These are phyloP conservation scores for Trametes polyzona DNA, from an alignment of 1,284 basidiomycete genomes.

Conservation along the genomic window DNA sequence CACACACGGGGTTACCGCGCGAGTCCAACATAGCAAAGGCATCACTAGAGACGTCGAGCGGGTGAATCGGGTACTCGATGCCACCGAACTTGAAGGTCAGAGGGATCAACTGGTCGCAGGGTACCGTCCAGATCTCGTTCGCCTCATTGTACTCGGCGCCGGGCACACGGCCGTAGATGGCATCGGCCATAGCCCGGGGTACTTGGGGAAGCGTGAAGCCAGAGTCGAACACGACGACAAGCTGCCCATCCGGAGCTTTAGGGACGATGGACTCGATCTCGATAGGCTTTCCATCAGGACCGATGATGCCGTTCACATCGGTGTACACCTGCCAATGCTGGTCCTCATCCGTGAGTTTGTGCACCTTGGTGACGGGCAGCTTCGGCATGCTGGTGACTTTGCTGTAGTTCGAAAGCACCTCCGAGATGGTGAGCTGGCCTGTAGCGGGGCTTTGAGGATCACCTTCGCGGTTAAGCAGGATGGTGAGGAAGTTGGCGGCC, in stretches of 20 bases:
- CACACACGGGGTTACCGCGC: slow-evolving; percentile 64
- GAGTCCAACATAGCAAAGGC: slow-evolving; percentile 60
- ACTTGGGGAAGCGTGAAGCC: slow-evolving; percentile 75
- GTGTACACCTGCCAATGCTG: slow-evolving; percentile 81
- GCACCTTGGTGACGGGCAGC: slow-evolving; percentile 67
- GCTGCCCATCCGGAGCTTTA: slow-evolving; percentile 35
- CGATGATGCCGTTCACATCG: slow-evolving; percentile 66
- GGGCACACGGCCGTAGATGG: slow-evolving; percentile 78
- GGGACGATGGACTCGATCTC: slow-evolving; percentile 67
- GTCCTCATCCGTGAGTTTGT: slow-evolving; percentile 54
- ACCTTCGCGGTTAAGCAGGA: slow-evolving; percentile 65
- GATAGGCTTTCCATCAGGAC: slow-evolving; percentile 71
- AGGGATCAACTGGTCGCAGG: slow-evolving; percentile 73
- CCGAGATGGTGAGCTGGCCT: slow-evolving; percentile 63
- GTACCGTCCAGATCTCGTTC: slow-evolving; percentile 69
- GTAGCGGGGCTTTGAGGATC: slow-evolving; percentile 47
- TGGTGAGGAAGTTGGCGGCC: slow-evolving; percentile 65
- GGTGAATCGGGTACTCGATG: slow-evolving; percentile 67
- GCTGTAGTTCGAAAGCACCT: slow-evolving; percentile 58
- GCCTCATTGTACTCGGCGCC: slow-evolving; percentile 68
- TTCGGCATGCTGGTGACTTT: slow-evolving; percentile 65
- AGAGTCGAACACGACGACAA: slow-evolving; percentile 77
- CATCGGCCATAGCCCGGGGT: slow-evolving; percentile 72
- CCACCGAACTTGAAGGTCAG: slow-evolving; percentile 75
- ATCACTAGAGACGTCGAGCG: slow-evolving; percentile 70